A percentile compares a stretch with the other conserved stretches of the same genome.
These are phyloP conservation scores for Lactifluus volemus DNA, from an alignment of 768 basidiomycete species.

Conservation along the genomic window DNA sequence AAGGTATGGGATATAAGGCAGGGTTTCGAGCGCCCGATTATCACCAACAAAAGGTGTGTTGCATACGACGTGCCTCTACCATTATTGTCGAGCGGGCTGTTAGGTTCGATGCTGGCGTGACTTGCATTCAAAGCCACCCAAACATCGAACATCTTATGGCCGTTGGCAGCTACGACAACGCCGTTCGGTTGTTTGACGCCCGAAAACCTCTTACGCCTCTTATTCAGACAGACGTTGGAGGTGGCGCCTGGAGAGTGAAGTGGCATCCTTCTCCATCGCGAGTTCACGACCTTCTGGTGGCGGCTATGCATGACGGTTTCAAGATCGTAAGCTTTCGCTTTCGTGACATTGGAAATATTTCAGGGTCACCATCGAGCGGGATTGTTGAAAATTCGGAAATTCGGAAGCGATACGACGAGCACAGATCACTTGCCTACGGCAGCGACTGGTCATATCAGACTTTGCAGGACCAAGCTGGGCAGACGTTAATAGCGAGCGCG, in stretches of 20 bases:
- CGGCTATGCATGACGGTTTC: slow-evolving; percentile 97
- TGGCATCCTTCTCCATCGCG: slow-evolving; percentile 80
- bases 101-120: slow-evolving; percentile 91
- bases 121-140: slow-evolving; percentile 80
- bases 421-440: slow-evolving; percentile 84
- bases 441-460: slow-evolving; percentile 72
- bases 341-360: slow-evolving; percentile 15
- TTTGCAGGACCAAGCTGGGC: slow-evolving; percentile 22
- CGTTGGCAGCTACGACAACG: slow-evolving; percentile 88
- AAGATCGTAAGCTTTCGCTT: slow-evolving; percentile 65
- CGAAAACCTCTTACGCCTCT: slow-evolving; percentile 58
- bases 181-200: slow-evolving; percentile 73
- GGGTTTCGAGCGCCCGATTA: slow-evolving; percentile 48
- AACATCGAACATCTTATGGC: slow-evolving; percentile 73
- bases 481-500: slow-evolving; percentile 69
- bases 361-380: not conserved
- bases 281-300: slow-evolving; percentile 72
- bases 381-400: slow-evolving; percentile 29
- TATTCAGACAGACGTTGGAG: slow-evolving; percentile 59
- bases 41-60: slow-evolving; percentile 61
- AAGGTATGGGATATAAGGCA: slow-evolving; percentile 87
- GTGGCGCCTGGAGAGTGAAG: slow-evolving; percentile 93
- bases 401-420: slow-evolving; percentile 57
- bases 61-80: not conserved
- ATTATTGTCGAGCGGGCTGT: not conserved